Evolutionary conservation across 2,329 filamentous ascomycete genomes (phyloP).

Genomic region (Ilyonectria mors-panacis): DNA sequence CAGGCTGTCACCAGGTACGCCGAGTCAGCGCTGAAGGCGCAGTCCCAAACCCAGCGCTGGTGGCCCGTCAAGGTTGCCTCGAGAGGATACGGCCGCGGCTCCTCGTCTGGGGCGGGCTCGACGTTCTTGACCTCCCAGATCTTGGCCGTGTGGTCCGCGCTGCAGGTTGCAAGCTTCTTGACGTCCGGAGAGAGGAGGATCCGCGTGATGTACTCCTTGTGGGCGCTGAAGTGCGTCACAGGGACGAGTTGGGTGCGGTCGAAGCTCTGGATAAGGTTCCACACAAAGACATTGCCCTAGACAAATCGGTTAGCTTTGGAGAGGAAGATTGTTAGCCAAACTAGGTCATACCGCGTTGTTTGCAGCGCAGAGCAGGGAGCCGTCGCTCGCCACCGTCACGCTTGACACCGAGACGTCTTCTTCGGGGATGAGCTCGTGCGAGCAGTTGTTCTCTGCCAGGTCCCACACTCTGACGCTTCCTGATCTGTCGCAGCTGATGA

Average conservation of each 20-base stretch:
- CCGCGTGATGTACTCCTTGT: constrained; percentile 93
- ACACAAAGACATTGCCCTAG: constrained; percentile 96
- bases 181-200: constrained; percentile 94
- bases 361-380: constrained; percentile 91
- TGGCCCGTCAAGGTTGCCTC: constrained; percentile 91
- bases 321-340: background rate
- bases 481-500: constrained; percentile 94
- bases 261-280: constrained; percentile 88
- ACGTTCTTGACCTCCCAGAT: constrained; percentile 92
- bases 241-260: constrained; percentile 89
- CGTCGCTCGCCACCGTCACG: constrained; percentile 96
- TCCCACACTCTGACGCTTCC: constrained; percentile 98
- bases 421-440: constrained; percentile 95
- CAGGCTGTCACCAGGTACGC: constrained; percentile 95
- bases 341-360: constrained; percentile 82
- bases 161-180: constrained; percentile 94
- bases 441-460: constrained; percentile 95
- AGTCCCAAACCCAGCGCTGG: constrained; percentile 98
- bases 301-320: constrained; percentile 15
- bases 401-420: constrained; percentile 95
- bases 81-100: constrained; percentile 77
- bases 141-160: constrained; percentile 92
- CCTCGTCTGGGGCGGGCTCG: constrained; percentile 61
- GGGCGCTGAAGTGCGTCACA: constrained; percentile 89
- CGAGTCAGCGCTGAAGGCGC: constrained; percentile 92